phyloP scores from a whole-genome alignment of 1,284 basidiomycete species.

The Phylloporus gajari region DNA sequence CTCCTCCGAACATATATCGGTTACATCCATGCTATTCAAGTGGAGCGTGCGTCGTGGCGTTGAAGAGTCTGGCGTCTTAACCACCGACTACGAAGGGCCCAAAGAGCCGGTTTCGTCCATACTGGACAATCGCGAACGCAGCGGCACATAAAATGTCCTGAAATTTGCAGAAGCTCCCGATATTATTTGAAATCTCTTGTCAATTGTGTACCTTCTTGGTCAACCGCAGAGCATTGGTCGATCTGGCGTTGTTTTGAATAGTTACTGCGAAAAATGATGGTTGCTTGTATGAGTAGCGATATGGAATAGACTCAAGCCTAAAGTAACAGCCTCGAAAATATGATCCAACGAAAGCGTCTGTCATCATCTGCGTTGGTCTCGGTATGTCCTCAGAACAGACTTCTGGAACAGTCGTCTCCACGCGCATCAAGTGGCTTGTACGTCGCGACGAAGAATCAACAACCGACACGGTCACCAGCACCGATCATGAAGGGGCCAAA shows the following conservation, averaged over 20 bases:
- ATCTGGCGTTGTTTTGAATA: no score
- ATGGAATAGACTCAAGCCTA: neutral
- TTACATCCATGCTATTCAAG: constrained; percentile 34
- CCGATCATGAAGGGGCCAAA: constrained; percentile 34
- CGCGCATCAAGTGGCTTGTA: constrained; percentile 35
- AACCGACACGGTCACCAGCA: constrained; percentile 29
- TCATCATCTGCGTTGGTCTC: no score
- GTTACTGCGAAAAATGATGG: no score
- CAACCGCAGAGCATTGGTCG: no score
- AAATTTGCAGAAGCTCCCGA: constrained; percentile 8
- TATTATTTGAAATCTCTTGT: no score
- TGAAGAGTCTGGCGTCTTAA: constrained; percentile 22
- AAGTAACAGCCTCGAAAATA: no score
- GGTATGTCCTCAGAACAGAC: no score
- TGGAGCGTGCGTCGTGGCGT: constrained; percentile 28
- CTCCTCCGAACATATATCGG: constrained; percentile 37
- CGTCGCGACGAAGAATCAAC: constrained; percentile 21
- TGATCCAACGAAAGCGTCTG: no score
- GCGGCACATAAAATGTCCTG: constrained; percentile 16
- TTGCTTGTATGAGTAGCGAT: neutral
- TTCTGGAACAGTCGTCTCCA: constrained; percentile 28
- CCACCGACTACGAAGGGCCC: constrained; percentile 37
- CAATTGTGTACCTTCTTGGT: no score
- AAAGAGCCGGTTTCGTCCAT: constrained; percentile 9
- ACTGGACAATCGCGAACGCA: constrained; percentile 9